Base-by-base conservation (phyloP, 2,329 filamentous ascomycete genomes). In the Daldinia eschscholtzii region DNA sequence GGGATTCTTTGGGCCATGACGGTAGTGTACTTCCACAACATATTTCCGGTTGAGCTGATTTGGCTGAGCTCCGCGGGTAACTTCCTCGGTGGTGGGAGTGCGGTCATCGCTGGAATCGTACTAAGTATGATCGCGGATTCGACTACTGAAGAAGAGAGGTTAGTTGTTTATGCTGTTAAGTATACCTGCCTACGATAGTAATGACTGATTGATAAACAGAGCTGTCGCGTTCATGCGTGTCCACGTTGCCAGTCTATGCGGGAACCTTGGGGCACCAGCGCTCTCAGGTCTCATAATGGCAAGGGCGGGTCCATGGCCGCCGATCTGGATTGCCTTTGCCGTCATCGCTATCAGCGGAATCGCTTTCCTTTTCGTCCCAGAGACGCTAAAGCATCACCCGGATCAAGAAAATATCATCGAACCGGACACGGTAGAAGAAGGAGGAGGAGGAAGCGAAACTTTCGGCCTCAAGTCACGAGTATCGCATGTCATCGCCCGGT, bases 161-260 rank as follows among this genome's bases (percentile, higher is more conserved):
- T 63, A 33, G 71, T 66, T 2, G 4, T 6, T 57, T 42, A 6
- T 41, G 7, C 18, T 26, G 5, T 6, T 35, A 18, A 5, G 4
- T 28, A 7, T 35, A 1, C 6, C 3, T 4, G 30, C 61, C 6
- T 37, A 61, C 3, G 2, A 20, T 23, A 35, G 4, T 13, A 9
- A 46, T 39, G 10, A 30, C 23, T 63, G 12, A 67, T 33, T 23
- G 3, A 37, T 42, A n/a, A 9, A 37, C 57, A 82, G 81, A 66
- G 76, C 80, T 5, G 76, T 80, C 33, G 72, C 75, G 23, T 82
- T 82, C 72, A 85, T 86, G 73, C 84, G 86, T 79, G 84, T 84
- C 65, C 84, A 86, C 6, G 85, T 87, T 3, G 81, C 84, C 5
- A 86, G 78, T 77, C 85, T 87, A 63, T 79, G 81, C 30, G 86